A percentile compares a stretch with the other conserved stretches of the same genome.
Conservation (phyloP, 768 basidiomycete genomes). For the Austroboletus festivus region DNA sequence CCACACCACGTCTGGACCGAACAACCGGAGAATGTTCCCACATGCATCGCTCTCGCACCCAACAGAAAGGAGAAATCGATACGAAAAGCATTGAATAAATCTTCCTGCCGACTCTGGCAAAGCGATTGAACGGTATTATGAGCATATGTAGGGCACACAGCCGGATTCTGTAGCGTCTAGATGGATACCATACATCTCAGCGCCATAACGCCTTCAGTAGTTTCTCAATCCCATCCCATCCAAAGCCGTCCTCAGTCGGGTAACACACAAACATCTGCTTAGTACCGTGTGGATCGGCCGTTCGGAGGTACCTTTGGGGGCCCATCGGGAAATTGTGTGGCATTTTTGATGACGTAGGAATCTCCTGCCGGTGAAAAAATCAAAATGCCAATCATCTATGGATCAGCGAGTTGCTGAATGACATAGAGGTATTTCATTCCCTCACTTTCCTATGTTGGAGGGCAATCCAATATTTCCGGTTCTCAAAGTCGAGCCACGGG, state of each 20-base stretch:
- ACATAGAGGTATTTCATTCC: no score
- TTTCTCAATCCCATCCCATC: constrained; percentile 43
- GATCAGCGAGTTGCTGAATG: background rate
- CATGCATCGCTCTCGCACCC: constrained; percentile 43
- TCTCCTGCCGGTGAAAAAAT: constrained; percentile 48
- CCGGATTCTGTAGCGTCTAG: background rate
- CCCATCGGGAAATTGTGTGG: constrained; percentile 49
- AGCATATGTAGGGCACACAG: background rate
- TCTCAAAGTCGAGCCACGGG: constrained; percentile 54
- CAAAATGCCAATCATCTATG: constrained; percentile 44
- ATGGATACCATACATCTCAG: background rate
- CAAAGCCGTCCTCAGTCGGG: constrained; percentile 43
- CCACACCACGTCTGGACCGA: constrained; percentile 43
- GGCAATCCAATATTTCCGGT: constrained; percentile 58
- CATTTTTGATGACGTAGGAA: constrained; percentile 56
- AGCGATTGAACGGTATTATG: constrained; percentile 8
- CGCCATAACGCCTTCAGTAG: constrained; percentile 37
- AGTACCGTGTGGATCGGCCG: constrained; percentile 48
- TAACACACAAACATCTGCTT: constrained; percentile 51
- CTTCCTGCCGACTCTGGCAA: constrained; percentile 38
- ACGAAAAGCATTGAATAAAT: constrained; percentile 41
- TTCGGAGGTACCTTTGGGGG: constrained; percentile 55
- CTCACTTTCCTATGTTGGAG: constrained; percentile 26
- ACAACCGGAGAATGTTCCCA: constrained; percentile 41
- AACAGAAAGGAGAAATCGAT: constrained; percentile 37